Evolutionary conservation across 441 rosid species (phyloP).

Genomic region (Pelargonium australe): DNA sequence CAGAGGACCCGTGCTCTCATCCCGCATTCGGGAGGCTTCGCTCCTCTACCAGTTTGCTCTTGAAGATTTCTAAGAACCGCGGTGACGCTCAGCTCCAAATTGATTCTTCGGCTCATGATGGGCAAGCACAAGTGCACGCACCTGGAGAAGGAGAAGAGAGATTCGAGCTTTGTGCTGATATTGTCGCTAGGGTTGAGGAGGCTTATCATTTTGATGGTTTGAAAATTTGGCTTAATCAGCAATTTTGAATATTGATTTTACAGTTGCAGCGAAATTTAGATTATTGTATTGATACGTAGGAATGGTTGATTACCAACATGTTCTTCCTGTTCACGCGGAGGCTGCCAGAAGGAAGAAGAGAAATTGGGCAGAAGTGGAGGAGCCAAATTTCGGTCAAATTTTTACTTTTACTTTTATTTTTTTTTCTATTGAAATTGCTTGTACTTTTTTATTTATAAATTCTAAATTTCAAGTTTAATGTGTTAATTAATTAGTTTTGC

Average conservation of each 20-base stretch:
- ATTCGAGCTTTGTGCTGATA: constrained; percentile 50
- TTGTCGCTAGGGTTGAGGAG: constrained; percentile 62
- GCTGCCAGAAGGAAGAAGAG: constrained; percentile 59
- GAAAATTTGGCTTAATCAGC: constrained; percentile 11
- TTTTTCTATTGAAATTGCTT: constrained; percentile 7
- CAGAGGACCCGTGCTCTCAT: constrained; percentile 83
- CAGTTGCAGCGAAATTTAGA: neutral
- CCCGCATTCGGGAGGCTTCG: constrained; percentile 69
- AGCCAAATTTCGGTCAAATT: constrained; percentile 43
- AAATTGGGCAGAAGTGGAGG: constrained; percentile 50
- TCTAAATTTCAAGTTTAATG: neutral
- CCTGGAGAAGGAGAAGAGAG: constrained; percentile 23
- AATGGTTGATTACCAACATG: constrained; percentile 95
- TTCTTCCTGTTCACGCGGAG: constrained; percentile 78
- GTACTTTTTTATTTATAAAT: neutral
- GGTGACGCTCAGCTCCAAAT: constrained; percentile 20
- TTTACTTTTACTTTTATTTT: constrained; percentile 11
- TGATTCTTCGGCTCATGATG: constrained; percentile 17
- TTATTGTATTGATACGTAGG: constrained; percentile 35
- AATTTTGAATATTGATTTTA: neutral
- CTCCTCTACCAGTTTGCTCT: constrained; percentile 43
- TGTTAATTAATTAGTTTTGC: constrained; percentile 3
- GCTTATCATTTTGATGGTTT: constrained; percentile 73
- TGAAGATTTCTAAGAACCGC: constrained; percentile 48
- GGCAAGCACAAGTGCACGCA: constrained; percentile 24